Evolutionary conservation across 2,329 filamentous ascomycete genomes (phyloP), one percentile per base, ranked within the genome.

Genomic region (Bipolaris gigantea): DNA sequence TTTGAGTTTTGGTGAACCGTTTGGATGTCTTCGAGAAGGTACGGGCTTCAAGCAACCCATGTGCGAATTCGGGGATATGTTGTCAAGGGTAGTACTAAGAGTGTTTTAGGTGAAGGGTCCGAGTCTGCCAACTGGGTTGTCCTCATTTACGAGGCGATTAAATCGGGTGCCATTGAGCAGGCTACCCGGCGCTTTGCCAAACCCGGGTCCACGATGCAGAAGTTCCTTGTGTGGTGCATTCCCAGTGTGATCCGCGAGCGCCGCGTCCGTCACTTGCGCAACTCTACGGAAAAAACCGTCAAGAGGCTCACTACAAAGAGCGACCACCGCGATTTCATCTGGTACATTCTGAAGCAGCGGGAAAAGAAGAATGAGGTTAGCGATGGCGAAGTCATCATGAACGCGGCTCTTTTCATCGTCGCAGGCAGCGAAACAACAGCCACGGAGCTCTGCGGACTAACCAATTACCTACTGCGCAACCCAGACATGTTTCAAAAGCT

Each of bases 401-500:
- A 71, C 36, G 63, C 63, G 16, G 70, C 65, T 1, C 49, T 73
- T 1, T 70, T 71, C 56, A 69, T 70, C 45, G 64, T 71, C 25
- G 70, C 71, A 4, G 71, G 71, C 27, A 69, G 64, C 52, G 71
- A 73, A 52, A 73, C 70, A 4, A 73, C 69, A 1, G 70, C 70
- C 9, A 73, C 67, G 2, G 60, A 67, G 38, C 65, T 74, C 9
- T 71, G 66, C 39, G 70, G 70, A 15, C 59, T 71, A 9, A 67
- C 64, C 21, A 67, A 67, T 50, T 66, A 65, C 42, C 64, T 73
- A 15, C 55, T 72, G 32, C 63, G 65, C 15, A 66, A 70, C 46
- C 67, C 67, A 0, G 56, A 57, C 3, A 65, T 50, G 1, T 61
- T 65, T 44, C 45, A 62, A 25, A 65, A 61, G 43, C 51, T 73